Evolutionary conservation across 495 filamentous ascomycete genomes (phyloP), one percentile per base, ranked within the genome.

Genomic region (Penicillium psychrofluorescens): DNA sequence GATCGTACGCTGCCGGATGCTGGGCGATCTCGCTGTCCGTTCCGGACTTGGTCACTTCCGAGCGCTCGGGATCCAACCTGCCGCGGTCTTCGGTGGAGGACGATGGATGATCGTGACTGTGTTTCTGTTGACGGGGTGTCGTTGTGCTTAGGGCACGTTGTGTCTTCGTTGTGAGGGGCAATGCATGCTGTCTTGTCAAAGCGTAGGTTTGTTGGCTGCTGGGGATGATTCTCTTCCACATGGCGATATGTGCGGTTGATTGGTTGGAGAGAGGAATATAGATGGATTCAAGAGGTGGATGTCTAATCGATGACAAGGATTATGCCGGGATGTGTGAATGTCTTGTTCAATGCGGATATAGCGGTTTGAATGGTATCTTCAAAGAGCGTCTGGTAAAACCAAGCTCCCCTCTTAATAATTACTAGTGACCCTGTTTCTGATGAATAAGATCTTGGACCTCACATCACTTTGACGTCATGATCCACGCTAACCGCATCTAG

Each of bases 41-140:
- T 5, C 75, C 81, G 29, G 70, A 71, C 52, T 84, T 77, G 31
- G 66, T 70, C 51, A 73, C 76, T 51, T 86, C 81, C 22, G 67
- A 72, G 8, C 70, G 57, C 41, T 75, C 60, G 0, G 79, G 73
- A 32, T 78, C 68, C 27, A 85, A 64, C 14, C 52, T 53, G 47
- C 74, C 70, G 36, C 78, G 79, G 53, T 82, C 75, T 49, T 74
- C 64, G 12, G 55, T 45, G 43, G 68, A 66, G 48, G 77, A 71
- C 10, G 58, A 48, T 34, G 32, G 32, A 0, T 56, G n/a, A n/a
- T n/a, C n/a, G n/a, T n/a, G n/a, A n/a, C n/a, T 27, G 6, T 52
- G 31, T 13, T 59, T 55, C 31, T 56, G 54, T 4, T 40, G n/a
- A 2, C 39, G 33, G 12, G 58, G 46, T 4, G 54, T 44, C 2